Conservation (phyloP, 345 rosid genomes). For the Euphorbia peplus region DNA sequence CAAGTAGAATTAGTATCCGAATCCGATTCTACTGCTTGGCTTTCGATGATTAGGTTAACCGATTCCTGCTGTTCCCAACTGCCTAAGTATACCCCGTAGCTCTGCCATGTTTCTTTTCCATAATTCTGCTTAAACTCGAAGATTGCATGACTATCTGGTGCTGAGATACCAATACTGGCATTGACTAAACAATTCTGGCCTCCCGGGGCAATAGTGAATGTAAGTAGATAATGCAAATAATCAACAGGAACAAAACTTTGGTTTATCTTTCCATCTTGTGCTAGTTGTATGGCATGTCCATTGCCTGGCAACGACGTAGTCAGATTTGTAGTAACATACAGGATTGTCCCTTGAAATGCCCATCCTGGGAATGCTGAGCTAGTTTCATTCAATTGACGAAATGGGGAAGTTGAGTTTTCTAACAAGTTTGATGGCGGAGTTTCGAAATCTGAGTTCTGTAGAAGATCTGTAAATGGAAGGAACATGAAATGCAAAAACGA, state of each 20-base stretch:
- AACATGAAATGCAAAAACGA: neutral
- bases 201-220: conserved; percentile 34
- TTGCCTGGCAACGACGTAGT: conserved; percentile 34
- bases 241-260: conserved; percentile 45
- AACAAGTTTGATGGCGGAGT: conserved; percentile 39
- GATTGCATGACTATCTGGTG: conserved; percentile 41
- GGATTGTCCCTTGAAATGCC: conserved; percentile 47
- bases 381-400: conserved; percentile 35
- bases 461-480: conserved; percentile 35
- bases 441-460: conserved; percentile 58
- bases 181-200: conserved; percentile 41
- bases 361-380: conserved; percentile 49
- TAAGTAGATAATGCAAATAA: conserved; percentile 38
- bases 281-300: conserved; percentile 49
- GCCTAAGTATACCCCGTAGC: conserved; percentile 47
- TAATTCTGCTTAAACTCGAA: conserved; percentile 35
- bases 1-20: conserved; percentile 44
- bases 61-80: conserved; percentile 38
- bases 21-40: conserved; percentile 35
- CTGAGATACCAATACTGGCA: conserved; percentile 37
- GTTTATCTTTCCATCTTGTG: conserved; percentile 52
- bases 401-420: conserved; percentile 22
- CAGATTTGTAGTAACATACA: conserved; percentile 36
- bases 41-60: conserved; percentile 41
- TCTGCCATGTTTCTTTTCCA: conserved; percentile 44